Base-by-base conservation (phyloP, 345 rosid species). In the Rhodamnia argentea region DNA sequence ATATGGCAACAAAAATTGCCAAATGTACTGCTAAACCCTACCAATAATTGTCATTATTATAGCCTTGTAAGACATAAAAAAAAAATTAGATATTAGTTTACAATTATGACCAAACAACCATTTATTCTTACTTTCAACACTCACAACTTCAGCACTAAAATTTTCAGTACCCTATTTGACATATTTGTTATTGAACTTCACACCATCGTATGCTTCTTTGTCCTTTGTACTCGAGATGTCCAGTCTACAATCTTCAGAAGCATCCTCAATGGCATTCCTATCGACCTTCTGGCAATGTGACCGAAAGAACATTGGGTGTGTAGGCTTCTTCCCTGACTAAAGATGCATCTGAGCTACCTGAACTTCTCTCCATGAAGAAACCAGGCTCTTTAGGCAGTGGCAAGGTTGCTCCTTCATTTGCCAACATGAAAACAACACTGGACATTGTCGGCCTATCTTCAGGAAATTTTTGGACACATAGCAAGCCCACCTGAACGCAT, bases 401-500 rank as follows among this genome's bases (percentile, higher is more conserved):
- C 16, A 87, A 29, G 14, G 44, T 10, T 26, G 78, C 64, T 84
- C 32, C 24, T 84, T 88, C 88, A 84, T 88, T 87, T 16, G 9
- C 83, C 51, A 87, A 81, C 88, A 88, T 87, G 32, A 86, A 84
- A 40, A 88, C 86, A 15, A 88, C 85, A 47, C 54, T 59, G 0
- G 52, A 50, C 52, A 88, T 90, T 44, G 86, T 55, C 1, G 88
- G 90, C n/a, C n/a, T n/a, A n/a, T n/a, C n/a, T n/a, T n/a, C n/a
- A n/a, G n/a, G n/a, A n/a, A n/a, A n/a, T n/a, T 47, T 87, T 86
- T 90, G 88, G 20, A 87, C 90, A 26, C 89, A 90, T 29, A 87
- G 64, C 9, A 90, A 78, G 12, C 88, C 89, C 58, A 88, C 82
- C 58, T 90, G 88, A 23, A 90, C 52, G 55, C 85, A 87, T 81